These are phyloP conservation scores for Cercophora samala DNA, from an alignment of 495 filamentous ascomycete species.

Conservation along the genomic window DNA sequence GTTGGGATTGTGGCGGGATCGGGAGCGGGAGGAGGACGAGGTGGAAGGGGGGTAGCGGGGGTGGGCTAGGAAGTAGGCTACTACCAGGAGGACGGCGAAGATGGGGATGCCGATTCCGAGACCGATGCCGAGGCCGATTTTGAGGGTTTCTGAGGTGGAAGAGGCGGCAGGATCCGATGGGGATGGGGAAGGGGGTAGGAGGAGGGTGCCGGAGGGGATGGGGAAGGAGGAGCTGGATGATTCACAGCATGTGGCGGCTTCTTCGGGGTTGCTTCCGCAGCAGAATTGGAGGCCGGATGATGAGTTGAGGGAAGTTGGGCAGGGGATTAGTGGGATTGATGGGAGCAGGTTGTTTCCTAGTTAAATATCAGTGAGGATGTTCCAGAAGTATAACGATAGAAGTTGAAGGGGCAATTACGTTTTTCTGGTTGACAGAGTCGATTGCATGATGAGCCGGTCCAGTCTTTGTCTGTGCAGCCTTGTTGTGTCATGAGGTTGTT, in stretches of 20 bases:
- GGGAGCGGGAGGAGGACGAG: not conserved
- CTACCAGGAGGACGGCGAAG: not conserved
- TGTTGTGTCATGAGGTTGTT: constrained; percentile 29
- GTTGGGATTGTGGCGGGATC: not conserved
- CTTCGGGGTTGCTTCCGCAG: constrained; percentile 15
- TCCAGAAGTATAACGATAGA: not conserved
- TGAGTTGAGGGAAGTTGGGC: constrained; percentile 15
- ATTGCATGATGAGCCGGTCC: constrained; percentile 17
- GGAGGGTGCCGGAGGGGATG: constrained; percentile 18
- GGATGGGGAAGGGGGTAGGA: constrained; percentile 6
- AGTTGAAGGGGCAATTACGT: constrained; percentile 1
- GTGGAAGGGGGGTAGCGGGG: not conserved
- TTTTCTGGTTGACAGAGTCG: constrained; percentile 11
- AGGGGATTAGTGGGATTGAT: constrained; percentile 20
- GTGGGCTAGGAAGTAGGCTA: constrained; percentile 8
- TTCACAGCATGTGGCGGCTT: constrained; percentile 16
- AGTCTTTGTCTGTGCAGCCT: constrained; percentile 26
- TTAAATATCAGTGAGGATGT: not conserved
- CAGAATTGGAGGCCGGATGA: constrained; percentile 18
- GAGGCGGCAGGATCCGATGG: not conserved
- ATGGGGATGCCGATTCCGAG: constrained; percentile 10
- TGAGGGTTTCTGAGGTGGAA: not conserved
- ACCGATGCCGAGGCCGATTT: constrained; percentile 7
- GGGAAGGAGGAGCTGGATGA: constrained; percentile 1
- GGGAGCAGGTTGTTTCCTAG: not conserved